A percentile compares a stretch with the other conserved stretches of the same genome.
Evolutionary conservation across 2,329 filamentous ascomycete genomes (phyloP).

Genomic region (Conoideocrella luteorostrata): DNA sequence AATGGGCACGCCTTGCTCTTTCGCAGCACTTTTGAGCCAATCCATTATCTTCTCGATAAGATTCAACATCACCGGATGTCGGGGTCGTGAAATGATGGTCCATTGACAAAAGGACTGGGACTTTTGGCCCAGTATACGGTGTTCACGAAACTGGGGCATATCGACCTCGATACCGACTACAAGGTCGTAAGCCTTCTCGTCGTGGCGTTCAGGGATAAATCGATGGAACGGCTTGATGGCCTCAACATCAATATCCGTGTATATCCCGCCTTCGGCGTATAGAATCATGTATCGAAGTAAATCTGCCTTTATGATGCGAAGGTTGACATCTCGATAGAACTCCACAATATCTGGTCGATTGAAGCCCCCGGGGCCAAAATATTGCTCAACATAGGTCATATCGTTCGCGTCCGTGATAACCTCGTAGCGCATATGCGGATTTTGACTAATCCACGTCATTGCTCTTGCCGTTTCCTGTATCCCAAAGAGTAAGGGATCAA

Average conservation of each 20-base stretch:
- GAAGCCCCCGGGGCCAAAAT: conserved; percentile 59
- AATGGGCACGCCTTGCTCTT: conserved; percentile 51
- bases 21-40: conserved; percentile 56
- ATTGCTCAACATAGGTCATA: conserved; percentile 58
- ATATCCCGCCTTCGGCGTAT: conserved; percentile 71
- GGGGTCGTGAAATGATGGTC: conserved; percentile 66
- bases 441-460: conserved; percentile 59
- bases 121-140: conserved; percentile 61
- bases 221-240: conserved; percentile 27
- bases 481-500: conserved; percentile 60
- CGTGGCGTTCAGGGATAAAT: conserved; percentile 45
- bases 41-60: conserved; percentile 62
- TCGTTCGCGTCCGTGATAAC: conserved; percentile 65
- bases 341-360: conserved; percentile 61
- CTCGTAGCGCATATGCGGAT: conserved; percentile 61
- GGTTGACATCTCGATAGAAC: conserved; percentile 52
- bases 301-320: conserved; percentile 60
- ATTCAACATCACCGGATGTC: conserved; percentile 59
- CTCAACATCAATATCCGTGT: conserved; percentile 44
- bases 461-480: conserved; percentile 54
- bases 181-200: conserved; percentile 60
- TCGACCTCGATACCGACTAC: conserved; percentile 67
- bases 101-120: conserved; percentile 68
- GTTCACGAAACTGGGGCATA: conserved; percentile 56
- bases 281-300: conserved; percentile 65